Evolutionary conservation across 768 basidiomycete species (phyloP).

Genomic region (Lentinus tigrinus): DNA sequence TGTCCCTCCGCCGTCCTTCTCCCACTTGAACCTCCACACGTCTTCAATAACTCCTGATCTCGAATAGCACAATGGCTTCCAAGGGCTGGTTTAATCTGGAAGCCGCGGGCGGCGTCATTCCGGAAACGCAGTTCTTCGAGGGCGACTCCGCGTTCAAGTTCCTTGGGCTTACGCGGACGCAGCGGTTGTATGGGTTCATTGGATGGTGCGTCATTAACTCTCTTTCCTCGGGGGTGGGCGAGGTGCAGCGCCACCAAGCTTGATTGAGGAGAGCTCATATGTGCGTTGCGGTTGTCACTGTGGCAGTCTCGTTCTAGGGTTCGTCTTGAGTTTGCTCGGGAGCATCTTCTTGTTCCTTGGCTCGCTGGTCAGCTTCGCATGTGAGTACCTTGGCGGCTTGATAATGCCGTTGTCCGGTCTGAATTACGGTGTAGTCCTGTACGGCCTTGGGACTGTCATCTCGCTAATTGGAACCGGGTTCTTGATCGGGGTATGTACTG

Average conservation of each 20-base stretch:
- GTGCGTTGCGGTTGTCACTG: too few species aligned
- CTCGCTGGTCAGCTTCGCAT: slow-evolving; percentile 64
- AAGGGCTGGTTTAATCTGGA: slow-evolving; percentile 91
- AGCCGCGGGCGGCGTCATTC: slow-evolving; percentile 55
- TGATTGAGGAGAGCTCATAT: not conserved
- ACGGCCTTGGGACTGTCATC: slow-evolving; percentile 77
- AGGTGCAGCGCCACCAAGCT: not conserved
- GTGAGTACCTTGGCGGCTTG: slow-evolving; percentile 47
- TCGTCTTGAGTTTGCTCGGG: slow-evolving; percentile 78
- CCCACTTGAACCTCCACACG: not conserved
- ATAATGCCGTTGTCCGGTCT: not conserved
- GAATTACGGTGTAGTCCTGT: slow-evolving; percentile 55
- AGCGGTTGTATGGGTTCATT: slow-evolving; percentile 83
- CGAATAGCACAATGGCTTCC: slow-evolving; percentile 23
- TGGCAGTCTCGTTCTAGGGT: slow-evolving; percentile 67
- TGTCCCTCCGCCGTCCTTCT: not conserved
- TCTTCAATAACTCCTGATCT: too few species aligned
- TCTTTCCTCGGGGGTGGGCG: not conserved
- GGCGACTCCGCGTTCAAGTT: slow-evolving; percentile 86
- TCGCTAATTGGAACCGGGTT: slow-evolving; percentile 89
- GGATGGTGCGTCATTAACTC: slow-evolving; percentile 58
- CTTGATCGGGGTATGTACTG: slow-evolving; percentile 73
- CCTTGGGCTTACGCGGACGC: slow-evolving; percentile 74
- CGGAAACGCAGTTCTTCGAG: slow-evolving; percentile 84
- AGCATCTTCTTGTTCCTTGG: slow-evolving; percentile 76